phyloP scores from a whole-genome alignment of 805 yeast genomes.

The Priceomyces haplophilus region DNA sequence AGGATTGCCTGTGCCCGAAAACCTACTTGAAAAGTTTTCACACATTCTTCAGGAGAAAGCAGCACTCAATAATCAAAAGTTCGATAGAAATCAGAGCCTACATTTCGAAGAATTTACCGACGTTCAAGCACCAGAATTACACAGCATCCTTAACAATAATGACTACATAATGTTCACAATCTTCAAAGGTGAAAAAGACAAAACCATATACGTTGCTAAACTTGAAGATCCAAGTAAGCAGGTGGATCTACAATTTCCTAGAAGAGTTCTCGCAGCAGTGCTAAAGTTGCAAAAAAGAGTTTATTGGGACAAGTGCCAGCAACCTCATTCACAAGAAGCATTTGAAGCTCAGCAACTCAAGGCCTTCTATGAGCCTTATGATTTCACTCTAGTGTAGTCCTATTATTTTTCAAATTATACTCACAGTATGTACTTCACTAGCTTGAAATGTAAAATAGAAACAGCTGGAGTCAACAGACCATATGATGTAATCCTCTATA shows the following conservation, averaged over 20 bases:
- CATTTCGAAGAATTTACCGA: conserved; percentile 36
- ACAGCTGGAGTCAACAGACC: too few species aligned
- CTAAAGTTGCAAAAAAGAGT: conserved; percentile 58
- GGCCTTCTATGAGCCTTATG: conserved; percentile 49
- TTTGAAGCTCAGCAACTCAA: conserved; percentile 64
- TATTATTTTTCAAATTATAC: too few species aligned
- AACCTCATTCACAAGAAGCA: conserved; percentile 58
- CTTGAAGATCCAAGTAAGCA: conserved; percentile 27
- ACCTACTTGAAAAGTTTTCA: conserved; percentile 41
- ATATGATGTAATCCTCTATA: too few species aligned
- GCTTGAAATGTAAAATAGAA: too few species aligned
- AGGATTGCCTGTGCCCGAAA: conserved; percentile 63
- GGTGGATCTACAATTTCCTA: conserved; percentile 79
- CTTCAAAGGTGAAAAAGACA: conserved; percentile 18
- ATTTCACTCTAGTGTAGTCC: conserved; percentile 37
- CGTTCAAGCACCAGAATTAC: conserved; percentile 18
- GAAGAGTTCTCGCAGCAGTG: conserved; percentile 69
- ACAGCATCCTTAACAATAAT: conserved; percentile 23
- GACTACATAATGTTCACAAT: conserved; percentile 38
- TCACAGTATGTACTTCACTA: too few species aligned
- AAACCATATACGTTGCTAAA: conserved; percentile 16
- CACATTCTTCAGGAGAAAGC: conserved; percentile 44
- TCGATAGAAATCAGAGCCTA: conserved; percentile 40
- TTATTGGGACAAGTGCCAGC: conserved; percentile 77
- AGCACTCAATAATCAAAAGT: conserved; percentile 46